Conservation (phyloP, 805 yeast genomes). For the Yarrowia sp. region DNA sequence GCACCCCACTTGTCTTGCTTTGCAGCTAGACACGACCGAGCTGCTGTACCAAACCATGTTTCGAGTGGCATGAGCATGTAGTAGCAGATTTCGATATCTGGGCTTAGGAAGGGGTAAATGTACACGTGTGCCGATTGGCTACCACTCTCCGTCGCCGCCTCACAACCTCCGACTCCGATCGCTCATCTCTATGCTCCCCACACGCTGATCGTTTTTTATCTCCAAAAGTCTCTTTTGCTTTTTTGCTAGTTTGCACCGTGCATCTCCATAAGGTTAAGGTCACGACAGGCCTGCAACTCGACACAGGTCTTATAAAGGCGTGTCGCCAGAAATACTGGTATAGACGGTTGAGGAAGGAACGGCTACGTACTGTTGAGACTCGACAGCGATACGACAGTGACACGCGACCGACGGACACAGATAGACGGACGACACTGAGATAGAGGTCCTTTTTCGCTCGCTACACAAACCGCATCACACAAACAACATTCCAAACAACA, state of each 20-base stretch:
- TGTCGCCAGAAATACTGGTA: background rate
- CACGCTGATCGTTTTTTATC: background rate
- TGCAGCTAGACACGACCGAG: background rate
- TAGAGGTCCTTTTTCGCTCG: no score
- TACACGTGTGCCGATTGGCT: no score
- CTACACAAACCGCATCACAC: background rate
- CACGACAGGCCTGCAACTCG: conserved; percentile 15
- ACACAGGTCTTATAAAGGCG: background rate
- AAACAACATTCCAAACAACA: background rate
- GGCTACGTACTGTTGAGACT: no score
- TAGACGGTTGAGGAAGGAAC: background rate
- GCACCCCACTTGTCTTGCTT: background rate
- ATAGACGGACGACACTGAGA: no score
- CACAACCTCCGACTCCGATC: background rate
- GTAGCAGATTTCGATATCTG: no score
- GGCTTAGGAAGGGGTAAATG: no score
- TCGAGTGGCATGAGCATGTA: background rate
- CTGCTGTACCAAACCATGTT: background rate
- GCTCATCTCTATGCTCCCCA: conserved; percentile 5
- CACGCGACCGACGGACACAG: background rate
- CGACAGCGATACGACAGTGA: background rate
- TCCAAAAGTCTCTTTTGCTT: background rate
- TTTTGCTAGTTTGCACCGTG: background rate
- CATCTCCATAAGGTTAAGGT: conserved; percentile 7
- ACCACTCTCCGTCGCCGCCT: no score